A percentile compares a stretch with the other conserved stretches of the same genome.
Conservation (phyloP, 1,284 basidiomycete species). For the Boletus semigastroideus region DNA sequence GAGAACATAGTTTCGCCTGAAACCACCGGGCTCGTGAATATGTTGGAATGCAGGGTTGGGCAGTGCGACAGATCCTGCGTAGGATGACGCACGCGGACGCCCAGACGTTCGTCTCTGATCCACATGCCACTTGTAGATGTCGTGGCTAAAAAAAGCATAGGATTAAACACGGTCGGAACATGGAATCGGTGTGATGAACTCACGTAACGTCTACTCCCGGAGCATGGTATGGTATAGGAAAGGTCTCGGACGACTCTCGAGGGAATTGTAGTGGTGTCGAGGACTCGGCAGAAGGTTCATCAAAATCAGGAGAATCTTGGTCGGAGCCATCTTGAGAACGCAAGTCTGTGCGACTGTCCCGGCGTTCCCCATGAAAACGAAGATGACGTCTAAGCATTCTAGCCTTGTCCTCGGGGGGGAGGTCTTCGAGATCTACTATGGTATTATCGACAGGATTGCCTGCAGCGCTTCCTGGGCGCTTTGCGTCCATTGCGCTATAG, state of each 20-base stretch:
- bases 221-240: conserved; percentile 83
- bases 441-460: conserved; percentile 32
- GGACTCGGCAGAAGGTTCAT: conserved; percentile 33
- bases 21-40: conserved; percentile 92
- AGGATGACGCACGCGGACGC: conserved; percentile 71
- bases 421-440: conserved; percentile 49
- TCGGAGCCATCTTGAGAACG: conserved; percentile 36
- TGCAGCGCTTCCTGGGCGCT: conserved; percentile 29
- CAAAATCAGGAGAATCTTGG: conserved; percentile 27
- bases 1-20: conserved; percentile 84
- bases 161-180: conserved; percentile 17
- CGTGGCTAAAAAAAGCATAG: conserved; percentile 55
- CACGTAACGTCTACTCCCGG: conserved; percentile 89
- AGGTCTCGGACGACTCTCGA: conserved; percentile 56
- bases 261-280: conserved; percentile 35
- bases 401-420: conserved; percentile 81
- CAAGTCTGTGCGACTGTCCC: conserved; percentile 37
- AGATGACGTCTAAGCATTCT: conserved; percentile 79
- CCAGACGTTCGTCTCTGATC: conserved; percentile 60
- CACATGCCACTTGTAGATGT: conserved; percentile 92
- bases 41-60: conserved; percentile 79
- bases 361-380: conserved; percentile 72
- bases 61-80: conserved; percentile 56
- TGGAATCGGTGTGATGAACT: conserved; percentile 37
- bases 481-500: conserved; percentile 33